Evolutionary conservation across 441 rosid species (phyloP).

Genomic region (Capsella rubella): DNA sequence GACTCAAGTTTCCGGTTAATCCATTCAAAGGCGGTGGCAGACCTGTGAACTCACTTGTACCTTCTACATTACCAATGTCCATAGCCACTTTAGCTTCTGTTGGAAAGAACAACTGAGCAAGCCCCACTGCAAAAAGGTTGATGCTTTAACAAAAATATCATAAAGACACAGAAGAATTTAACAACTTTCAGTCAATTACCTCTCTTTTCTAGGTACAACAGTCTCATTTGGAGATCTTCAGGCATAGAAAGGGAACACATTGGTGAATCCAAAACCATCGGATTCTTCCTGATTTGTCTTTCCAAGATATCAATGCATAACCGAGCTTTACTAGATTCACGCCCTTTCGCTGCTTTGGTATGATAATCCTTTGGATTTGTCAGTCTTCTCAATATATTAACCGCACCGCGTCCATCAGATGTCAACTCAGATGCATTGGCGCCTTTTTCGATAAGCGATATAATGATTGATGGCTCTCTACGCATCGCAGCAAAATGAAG

Average conservation of each 20-base stretch:
- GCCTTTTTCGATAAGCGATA: conserved; percentile 73
- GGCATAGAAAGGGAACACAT: conserved; percentile 50
- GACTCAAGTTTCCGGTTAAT: conserved; percentile 67
- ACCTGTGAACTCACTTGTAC: conserved; percentile 71
- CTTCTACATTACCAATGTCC: conserved; percentile 83
- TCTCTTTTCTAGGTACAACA: conserved; percentile 84
- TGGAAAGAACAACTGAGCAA: conserved; percentile 88
- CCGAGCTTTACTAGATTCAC: conserved; percentile 74
- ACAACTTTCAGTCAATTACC: conserved; percentile 51
- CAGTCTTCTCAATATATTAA: conserved; percentile 73
- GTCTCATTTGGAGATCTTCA: conserved; percentile 82
- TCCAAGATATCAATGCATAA: conserved; percentile 87
- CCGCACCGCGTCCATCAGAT: conserved; percentile 77
- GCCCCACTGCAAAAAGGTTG: conserved; percentile 69
- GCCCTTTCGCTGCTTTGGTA: conserved; percentile 67
- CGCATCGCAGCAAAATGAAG: conserved; percentile 93
- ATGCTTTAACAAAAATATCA: conserved; percentile 12
- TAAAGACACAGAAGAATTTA: background rate
- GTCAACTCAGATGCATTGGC: conserved; percentile 74
- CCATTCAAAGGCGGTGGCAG: conserved; percentile 54
- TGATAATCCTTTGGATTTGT: conserved; percentile 89
- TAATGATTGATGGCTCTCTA: conserved; percentile 66
- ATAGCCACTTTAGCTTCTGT: conserved; percentile 91
- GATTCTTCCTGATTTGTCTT: conserved; percentile 73
- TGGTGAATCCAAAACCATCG: conserved; percentile 51